Percentiles rank a stretch among this genome's conserved stretches.
Evolutionary conservation across 2,329 filamentous ascomycete genomes (phyloP).

Genomic region (Diaporthe sp.): DNA sequence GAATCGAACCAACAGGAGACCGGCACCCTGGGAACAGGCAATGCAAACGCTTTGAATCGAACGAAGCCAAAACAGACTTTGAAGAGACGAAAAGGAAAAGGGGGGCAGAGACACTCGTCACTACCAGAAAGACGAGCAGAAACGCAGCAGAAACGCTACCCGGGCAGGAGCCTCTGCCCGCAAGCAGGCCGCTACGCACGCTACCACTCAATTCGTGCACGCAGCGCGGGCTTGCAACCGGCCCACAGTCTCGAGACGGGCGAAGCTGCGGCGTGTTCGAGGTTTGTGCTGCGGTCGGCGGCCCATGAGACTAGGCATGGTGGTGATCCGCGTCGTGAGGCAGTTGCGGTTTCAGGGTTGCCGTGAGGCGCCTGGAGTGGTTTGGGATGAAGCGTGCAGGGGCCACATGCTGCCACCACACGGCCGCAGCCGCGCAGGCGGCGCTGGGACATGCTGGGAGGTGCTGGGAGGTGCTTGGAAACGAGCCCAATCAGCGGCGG

Average conservation of each 20-base stretch:
- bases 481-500: slow-evolving; percentile 28
- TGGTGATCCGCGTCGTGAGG: slow-evolving; percentile 37
- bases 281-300: slow-evolving; percentile 39
- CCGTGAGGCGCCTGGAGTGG: slow-evolving; percentile 21
- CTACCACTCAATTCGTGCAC: slow-evolving; percentile 5
- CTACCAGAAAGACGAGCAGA: slow-evolving; percentile 38
- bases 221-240: slow-evolving; percentile 22
- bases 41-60: slow-evolving; percentile 27
- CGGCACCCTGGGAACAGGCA: slow-evolving; percentile 29
- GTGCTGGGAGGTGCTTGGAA: slow-evolving; percentile 22
- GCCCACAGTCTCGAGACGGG: slow-evolving; percentile 35
- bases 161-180: slow-evolving; percentile 25
- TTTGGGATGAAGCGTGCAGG: slow-evolving; percentile 39
- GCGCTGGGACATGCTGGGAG: slow-evolving; percentile 22
- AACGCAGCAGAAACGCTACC: slow-evolving; percentile 39
- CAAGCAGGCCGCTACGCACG: not conserved
- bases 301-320: slow-evolving; percentile 18
- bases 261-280: slow-evolving; percentile 37
- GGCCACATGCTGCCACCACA: slow-evolving; percentile 30
- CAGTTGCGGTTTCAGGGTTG: slow-evolving; percentile 37
- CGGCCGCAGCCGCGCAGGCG: slow-evolving; percentile 29
- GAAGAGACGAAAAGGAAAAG: slow-evolving; percentile 32
- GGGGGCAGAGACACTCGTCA: slow-evolving; percentile 17
- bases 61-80: slow-evolving; percentile 37
- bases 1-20: slow-evolving; percentile 32